Conservation (phyloP, 2,329 filamentous ascomycete species). For the Colletotrichum melonis region DNA sequence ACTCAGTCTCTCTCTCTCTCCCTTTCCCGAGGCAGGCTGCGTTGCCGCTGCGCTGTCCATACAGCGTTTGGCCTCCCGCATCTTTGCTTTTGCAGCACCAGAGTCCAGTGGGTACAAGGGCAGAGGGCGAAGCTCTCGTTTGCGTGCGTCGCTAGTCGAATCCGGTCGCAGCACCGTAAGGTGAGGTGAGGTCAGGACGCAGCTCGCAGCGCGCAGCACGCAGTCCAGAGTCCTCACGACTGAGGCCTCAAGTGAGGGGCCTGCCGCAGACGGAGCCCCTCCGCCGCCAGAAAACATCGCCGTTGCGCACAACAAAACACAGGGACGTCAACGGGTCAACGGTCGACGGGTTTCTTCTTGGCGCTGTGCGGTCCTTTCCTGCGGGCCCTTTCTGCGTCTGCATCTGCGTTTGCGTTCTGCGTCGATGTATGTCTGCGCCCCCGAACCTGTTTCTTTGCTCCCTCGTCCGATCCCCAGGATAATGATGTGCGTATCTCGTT, state of each 20-base stretch:
- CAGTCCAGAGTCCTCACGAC: too few species aligned
- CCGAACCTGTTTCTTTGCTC: conserved; percentile 4
- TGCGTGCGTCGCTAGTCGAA: conserved; percentile 2
- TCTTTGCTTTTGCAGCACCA: background rate
- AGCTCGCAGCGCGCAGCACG: background rate
- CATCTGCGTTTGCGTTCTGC: background rate
- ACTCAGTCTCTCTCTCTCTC: too few species aligned
- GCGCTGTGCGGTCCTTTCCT: conserved; percentile 33
- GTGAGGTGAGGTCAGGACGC: background rate
- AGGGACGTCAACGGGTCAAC: background rate
- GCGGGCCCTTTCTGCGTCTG: conserved; percentile 9
- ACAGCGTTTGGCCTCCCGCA: background rate
- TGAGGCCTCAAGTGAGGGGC: background rate
- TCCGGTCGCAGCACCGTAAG: background rate
- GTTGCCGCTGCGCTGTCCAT: background rate
- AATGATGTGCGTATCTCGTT: conserved; percentile 26
- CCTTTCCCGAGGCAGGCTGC: background rate
- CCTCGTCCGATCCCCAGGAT: conserved; percentile 15
- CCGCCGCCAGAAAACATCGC: background rate
- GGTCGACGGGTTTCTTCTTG: conserved; percentile 16
- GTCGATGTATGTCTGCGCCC: background rate
- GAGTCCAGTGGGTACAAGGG: background rate
- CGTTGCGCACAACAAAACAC: background rate
- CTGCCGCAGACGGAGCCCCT: background rate
- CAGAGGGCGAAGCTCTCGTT: background rate